Evolutionary conservation across 148 eudicot genomes (phyloP).

Genomic region (Limonium bicolor): DNA sequence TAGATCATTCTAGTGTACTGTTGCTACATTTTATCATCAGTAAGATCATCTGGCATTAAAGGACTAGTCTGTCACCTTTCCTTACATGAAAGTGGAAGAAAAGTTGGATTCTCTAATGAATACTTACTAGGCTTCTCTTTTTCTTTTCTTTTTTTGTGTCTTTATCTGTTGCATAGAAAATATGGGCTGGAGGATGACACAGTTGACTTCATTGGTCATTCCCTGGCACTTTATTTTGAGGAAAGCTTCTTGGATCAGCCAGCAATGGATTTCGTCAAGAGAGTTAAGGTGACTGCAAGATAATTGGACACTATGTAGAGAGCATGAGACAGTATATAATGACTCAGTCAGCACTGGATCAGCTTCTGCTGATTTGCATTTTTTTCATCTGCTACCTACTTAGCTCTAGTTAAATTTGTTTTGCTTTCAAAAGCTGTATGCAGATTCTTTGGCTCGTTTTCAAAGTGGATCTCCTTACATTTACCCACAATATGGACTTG

Average conservation of each 20-base stretch:
- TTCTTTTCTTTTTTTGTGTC: neutral
- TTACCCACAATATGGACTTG: slow-evolving; percentile 88
- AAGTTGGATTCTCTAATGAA: neutral
- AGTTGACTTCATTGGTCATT: slow-evolving; percentile 74
- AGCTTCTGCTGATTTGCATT: neutral
- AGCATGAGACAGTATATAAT: no score
- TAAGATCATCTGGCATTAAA: no score
- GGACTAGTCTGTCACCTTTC: no score
- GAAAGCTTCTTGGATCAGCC: slow-evolving; percentile 67
- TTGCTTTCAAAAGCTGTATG: slow-evolving; percentile 39
- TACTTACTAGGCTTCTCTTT: no score
- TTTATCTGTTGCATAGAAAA: slow-evolving; percentile 25
- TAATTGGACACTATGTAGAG: no score
- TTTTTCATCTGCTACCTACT: neutral
- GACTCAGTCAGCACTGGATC: neutral
- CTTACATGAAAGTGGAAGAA: neutral
- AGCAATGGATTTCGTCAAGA: slow-evolving; percentile 57
- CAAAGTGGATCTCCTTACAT: slow-evolving; percentile 93
- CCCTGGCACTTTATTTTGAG: slow-evolving; percentile 50
- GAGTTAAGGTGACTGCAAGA: slow-evolving; percentile 40
- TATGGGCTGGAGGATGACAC: slow-evolving; percentile 82
- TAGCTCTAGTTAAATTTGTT: neutral
- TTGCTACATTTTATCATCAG: no score
- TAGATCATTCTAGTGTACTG: no score
- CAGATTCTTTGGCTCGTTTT: slow-evolving; percentile 80